Percentiles rank a stretch among this genome's conserved stretches.
These are phyloP conservation scores for Haplosporangium sp. DNA, from an alignment of 371 early-diverging fungal genomes.

Conservation along the genomic window DNA sequence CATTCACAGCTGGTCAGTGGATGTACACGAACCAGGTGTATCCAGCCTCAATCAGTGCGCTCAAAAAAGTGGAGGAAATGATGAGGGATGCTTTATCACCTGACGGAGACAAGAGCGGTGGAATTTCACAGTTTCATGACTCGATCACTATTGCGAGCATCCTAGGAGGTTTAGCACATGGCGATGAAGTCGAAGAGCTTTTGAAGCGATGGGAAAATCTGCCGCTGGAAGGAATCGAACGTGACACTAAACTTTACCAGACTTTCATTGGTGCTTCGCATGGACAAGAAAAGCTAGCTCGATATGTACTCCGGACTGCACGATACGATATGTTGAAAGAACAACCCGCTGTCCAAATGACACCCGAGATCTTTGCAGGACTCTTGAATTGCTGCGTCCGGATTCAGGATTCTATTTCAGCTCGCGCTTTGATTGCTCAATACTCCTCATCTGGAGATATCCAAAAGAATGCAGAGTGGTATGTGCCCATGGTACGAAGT, in stretches of 20 bases:
- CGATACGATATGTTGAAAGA: conserved; percentile 46
- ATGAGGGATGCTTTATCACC: conserved; percentile 26
- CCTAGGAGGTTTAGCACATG: conserved; percentile 42
- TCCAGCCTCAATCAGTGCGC: conserved; percentile 15
- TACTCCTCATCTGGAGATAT: conserved; percentile 37
- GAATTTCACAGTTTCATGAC: conserved; percentile 31
- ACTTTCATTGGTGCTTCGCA: conserved; percentile 42
- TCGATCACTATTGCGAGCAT: conserved; percentile 34
- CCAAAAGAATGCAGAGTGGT: conserved; percentile 47
- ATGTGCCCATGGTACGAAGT: conserved; percentile 43
- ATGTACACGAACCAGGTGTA: conserved; percentile 48
- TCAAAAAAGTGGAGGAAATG: conserved; percentile 27
- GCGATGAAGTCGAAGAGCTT: conserved; percentile 35
- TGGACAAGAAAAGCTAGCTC: conserved; percentile 32
- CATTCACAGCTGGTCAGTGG: conserved; percentile 41
- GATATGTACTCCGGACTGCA: conserved; percentile 19
- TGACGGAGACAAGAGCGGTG: not conserved
- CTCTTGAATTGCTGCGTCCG: conserved; percentile 51
- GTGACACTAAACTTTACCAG: conserved; percentile 48
- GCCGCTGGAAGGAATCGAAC: conserved; percentile 35
- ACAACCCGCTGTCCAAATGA: conserved; percentile 30
- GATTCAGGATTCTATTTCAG: conserved; percentile 29
- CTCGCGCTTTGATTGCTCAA: conserved; percentile 32
- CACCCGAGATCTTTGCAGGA: conserved; percentile 43
- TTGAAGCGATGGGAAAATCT: conserved; percentile 42